A percentile compares a stretch with the other conserved stretches of the same genome.
phyloP scores from a whole-genome alignment of 345 rosid species.

The Tarenaya hassleriana region DNA sequence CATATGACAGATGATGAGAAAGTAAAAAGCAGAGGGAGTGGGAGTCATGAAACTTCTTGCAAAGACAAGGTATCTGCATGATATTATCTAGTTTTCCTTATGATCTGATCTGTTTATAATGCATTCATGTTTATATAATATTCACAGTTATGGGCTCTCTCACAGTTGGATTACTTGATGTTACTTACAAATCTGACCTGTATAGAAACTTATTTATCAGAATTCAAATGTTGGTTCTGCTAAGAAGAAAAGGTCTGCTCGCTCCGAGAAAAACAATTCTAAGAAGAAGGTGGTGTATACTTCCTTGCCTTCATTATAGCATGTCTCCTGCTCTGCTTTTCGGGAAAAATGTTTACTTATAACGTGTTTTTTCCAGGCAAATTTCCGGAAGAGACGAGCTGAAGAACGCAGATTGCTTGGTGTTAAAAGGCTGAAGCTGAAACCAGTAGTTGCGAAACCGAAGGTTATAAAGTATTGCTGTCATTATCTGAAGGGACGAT shows the following conservation, averaged over 20 bases:
- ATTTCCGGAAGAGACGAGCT: constrained; percentile 64
- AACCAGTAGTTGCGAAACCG: constrained; percentile 47
- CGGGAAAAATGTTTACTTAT: constrained; percentile 9
- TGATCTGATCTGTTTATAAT: background rate
- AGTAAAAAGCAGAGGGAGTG: constrained; percentile 22
- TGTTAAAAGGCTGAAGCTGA: constrained; percentile 75
- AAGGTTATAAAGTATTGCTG: constrained; percentile 55
- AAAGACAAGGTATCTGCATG: constrained; percentile 36
- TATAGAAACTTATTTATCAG: constrained; percentile 1
- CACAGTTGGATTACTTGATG: background rate
- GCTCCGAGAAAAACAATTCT: constrained; percentile 44
- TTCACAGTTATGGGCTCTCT: background rate
- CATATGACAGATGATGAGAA: constrained; percentile 3
- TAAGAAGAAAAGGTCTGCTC: constrained; percentile 42
- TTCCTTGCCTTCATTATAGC: background rate
- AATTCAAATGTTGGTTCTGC: constrained; percentile 16
- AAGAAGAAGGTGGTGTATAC: constrained; percentile 50
- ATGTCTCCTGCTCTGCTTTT: constrained; percentile 2
- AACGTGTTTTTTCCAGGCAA: constrained; percentile 42
- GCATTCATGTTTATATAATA: background rate
- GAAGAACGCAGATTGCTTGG: constrained; percentile 64
- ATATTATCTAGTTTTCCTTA: too few species aligned
- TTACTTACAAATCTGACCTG: background rate
- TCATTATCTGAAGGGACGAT: constrained; percentile 73
- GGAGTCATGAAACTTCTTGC: constrained; percentile 24